A percentile compares a stretch with the other conserved stretches of the same genome.
These are phyloP conservation scores for Ogataea salicorniae DNA, from an alignment of 805 yeast genomes.

Conservation along the genomic window DNA sequence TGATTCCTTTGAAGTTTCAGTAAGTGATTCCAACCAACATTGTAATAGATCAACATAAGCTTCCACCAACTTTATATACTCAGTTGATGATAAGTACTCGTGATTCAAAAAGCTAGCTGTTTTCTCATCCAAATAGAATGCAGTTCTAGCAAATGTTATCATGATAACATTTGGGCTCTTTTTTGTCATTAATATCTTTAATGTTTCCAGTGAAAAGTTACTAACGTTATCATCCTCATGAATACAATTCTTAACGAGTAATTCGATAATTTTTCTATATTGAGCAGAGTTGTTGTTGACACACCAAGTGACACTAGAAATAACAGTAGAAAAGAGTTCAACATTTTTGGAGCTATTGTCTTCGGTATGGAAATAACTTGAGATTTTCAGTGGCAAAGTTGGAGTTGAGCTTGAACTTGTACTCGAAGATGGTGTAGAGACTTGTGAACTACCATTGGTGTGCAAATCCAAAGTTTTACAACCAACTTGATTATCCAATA, in stretches of 20 bases:
- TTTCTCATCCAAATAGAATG: conserved; percentile 73
- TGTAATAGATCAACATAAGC: conserved; percentile 75
- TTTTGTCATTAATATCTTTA: conserved; percentile 61
- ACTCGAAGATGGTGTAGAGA: conserved; percentile 1
- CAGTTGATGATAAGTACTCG: conserved; percentile 55
- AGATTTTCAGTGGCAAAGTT: conserved; percentile 31
- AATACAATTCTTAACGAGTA: conserved; percentile 69
- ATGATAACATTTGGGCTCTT: conserved; percentile 67
- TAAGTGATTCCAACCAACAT: conserved; percentile 74
- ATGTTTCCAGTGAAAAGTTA: conserved; percentile 55
- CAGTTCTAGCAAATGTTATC: conserved; percentile 70
- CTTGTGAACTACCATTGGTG: background rate
- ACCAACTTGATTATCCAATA: conserved; percentile 60
- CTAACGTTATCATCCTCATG: conserved; percentile 63
- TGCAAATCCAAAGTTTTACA: conserved; percentile 23
- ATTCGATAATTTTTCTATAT: conserved; percentile 64
- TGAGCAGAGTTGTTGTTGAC: conserved; percentile 41
- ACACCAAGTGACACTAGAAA: conserved; percentile 75
- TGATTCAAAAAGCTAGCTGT: conserved; percentile 51
- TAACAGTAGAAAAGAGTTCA: conserved; percentile 62
- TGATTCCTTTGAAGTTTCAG: conserved; percentile 27
- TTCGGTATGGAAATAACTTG: conserved; percentile 34
- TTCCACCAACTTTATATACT: conserved; percentile 53
- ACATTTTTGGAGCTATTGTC: conserved; percentile 32
- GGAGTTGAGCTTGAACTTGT: conserved; percentile 17